Percentiles rank a stretch among this genome's conserved stretches.
phyloP scores from a whole-genome alignment of 2,329 filamentous ascomycete species.

The Penicillium hesseltinei region DNA sequence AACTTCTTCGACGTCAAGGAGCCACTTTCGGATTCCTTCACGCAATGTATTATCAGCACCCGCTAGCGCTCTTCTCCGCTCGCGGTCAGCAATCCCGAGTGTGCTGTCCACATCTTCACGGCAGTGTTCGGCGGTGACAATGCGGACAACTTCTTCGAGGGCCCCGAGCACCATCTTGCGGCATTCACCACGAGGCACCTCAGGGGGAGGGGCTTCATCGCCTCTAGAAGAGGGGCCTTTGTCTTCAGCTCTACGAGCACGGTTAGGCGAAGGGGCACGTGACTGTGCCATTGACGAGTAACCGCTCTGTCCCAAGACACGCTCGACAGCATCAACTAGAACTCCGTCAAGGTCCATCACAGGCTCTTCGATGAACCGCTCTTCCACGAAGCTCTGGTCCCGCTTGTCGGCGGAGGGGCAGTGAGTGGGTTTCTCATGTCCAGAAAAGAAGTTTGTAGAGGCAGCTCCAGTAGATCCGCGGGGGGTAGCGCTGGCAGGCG shows the following conservation, averaged over 20 bases:
- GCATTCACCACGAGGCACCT: constrained; percentile 53
- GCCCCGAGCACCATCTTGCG: constrained; percentile 56
- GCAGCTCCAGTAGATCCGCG: constrained; percentile 26
- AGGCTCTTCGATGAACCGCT: constrained; percentile 53
- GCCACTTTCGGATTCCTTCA: constrained; percentile 58
- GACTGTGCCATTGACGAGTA: constrained; percentile 44
- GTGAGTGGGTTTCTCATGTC: constrained; percentile 25
- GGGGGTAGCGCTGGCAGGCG: constrained; percentile 24
- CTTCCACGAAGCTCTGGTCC: constrained; percentile 42
- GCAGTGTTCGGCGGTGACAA: constrained; percentile 51
- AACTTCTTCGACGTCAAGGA: constrained; percentile 50
- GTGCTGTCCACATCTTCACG: constrained; percentile 40
- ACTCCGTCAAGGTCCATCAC: constrained; percentile 60
- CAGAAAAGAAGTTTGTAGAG: constrained; percentile 30
- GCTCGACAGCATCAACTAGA: constrained; percentile 57
- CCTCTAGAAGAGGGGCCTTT: constrained; percentile 24
- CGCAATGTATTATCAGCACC: constrained; percentile 52
- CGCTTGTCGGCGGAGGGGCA: constrained; percentile 18
- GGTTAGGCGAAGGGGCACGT: constrained; percentile 41
- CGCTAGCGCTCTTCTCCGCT: constrained; percentile 33
- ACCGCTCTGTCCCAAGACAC: constrained; percentile 49
- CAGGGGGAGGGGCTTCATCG: constrained; percentile 33
- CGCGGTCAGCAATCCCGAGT: constrained; percentile 32
- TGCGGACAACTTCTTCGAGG: constrained; percentile 55
- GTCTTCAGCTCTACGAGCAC: constrained; percentile 35